These are phyloP conservation scores for Sanghuangporus sanghuang DNA, from an alignment of 1,284 basidiomycete genomes.

Conservation along the genomic window DNA sequence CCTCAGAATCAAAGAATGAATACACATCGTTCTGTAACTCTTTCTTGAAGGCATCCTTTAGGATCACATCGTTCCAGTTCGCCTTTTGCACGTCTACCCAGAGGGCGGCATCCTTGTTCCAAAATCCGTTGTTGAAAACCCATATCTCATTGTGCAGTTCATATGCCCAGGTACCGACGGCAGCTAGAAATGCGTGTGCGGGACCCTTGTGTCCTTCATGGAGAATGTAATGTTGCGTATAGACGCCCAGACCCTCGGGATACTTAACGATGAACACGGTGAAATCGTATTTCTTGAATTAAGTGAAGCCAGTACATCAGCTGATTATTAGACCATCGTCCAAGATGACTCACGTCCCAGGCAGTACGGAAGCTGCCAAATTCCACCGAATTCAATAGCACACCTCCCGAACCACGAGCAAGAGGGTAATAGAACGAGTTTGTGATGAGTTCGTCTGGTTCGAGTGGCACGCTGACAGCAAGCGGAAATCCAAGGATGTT, in stretches of 20 bases:
- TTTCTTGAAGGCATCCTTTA: constrained; percentile 68
- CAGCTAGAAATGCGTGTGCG: constrained; percentile 48
- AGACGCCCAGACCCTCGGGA: neutral
- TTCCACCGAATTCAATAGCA: constrained; percentile 45
- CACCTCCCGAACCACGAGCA: constrained; percentile 43
- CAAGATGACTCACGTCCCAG: constrained; percentile 52
- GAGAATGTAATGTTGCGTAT: constrained; percentile 43
- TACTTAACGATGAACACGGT: constrained; percentile 43
- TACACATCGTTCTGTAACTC: constrained; percentile 65
- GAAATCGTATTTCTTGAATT: constrained; percentile 39
- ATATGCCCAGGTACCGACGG: constrained; percentile 45
- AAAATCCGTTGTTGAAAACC: constrained; percentile 67
- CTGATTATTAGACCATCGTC: neutral
- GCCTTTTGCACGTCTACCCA: constrained; percentile 71
- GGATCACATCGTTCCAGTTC: constrained; percentile 69
- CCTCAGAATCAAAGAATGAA: constrained; percentile 71
- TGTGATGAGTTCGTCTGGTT: constrained; percentile 44
- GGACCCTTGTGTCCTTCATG: constrained; percentile 55
- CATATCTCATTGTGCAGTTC: constrained; percentile 64
- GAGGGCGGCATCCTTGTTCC: constrained; percentile 57
- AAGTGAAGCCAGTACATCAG: neutral
- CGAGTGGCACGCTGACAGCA: constrained; percentile 39
- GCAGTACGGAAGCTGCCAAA: constrained; percentile 50
- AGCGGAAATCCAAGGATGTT: constrained; percentile 50
- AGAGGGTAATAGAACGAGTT: constrained; percentile 45